Base-by-base conservation (phyloP, 2,329 filamentous ascomycete species). In the Xylaria sp. region DNA sequence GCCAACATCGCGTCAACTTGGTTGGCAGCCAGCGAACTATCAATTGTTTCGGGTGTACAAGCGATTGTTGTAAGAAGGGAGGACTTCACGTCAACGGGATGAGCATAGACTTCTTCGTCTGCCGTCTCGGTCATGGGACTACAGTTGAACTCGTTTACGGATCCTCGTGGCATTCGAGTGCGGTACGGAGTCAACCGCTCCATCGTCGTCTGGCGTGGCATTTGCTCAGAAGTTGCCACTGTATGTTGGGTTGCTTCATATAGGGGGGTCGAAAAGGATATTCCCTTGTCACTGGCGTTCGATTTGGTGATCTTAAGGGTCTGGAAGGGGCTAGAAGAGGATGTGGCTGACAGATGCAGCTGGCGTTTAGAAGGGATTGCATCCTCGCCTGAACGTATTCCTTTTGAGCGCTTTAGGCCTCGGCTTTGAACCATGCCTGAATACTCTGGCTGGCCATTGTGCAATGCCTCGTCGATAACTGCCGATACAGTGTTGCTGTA, bases 291-390 rank as follows among this genome's bases (percentile, higher is more conserved):
- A 37, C 21, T 20, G 20, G 13, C n/a, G 7, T 39, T 45, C 39
- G 56, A 59, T 38, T 63, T 64, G 2, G 56, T 66, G 16, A 57
- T 57, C 39, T 57, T 64, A 7, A 65, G 54, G 3, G 60, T 57
- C 20, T 48, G 47, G 21, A 64, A 62, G 2, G 60, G 54, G 18
- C 47, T 56, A 24, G 54, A 54, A 18, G 51, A 40, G 42, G 54
- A 49, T 37, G 48, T 49, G 4, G 48, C 39, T n/a, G 52, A 57
- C 18, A 44, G 43, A 13, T 49, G 39, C 22, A 44, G 19, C 21
- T 54, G 51, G 8, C 45, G 56, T 39, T 52, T 62, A 21, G 45
- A 20, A 40, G 18, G 43, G 16, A 24, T 50, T 19, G 47, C 17
- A 54, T 45, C 39, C 20, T 24, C 18, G 17, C 44, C 45, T 38